Conservation (phyloP, 805 yeast genomes). For the Ogataea pignaliae region DNA sequence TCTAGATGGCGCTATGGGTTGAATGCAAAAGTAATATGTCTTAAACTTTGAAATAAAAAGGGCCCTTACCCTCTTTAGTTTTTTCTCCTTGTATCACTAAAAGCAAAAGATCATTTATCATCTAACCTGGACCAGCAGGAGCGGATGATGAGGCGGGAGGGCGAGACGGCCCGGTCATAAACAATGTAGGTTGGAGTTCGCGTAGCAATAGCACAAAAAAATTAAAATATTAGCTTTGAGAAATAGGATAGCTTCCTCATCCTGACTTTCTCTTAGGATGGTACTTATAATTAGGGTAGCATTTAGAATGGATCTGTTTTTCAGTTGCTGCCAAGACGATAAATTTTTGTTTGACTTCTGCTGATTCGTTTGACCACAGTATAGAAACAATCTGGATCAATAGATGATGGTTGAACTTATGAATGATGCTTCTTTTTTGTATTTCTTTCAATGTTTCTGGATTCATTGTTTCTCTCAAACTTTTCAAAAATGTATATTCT, state of each 20-base stretch:
- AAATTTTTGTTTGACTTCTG: conserved; percentile 34
- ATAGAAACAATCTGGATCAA: conserved; percentile 40
- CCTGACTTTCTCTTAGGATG: conserved; percentile 33
- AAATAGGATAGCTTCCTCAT: not conserved
- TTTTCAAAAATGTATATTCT: conserved; percentile 13
- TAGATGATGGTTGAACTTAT: conserved; percentile 37
- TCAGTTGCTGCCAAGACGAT: conserved; percentile 35
- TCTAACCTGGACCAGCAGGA: not conserved
- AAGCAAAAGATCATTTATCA: too few species aligned
- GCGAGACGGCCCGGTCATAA: not conserved
- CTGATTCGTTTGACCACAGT: conserved; percentile 41
- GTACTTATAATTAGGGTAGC: conserved; percentile 42
- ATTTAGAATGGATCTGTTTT: conserved; percentile 35
- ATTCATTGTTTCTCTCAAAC: conserved; percentile 7
- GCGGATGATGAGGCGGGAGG: not conserved
- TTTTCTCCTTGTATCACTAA: too few species aligned
- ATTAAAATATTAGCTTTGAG: not conserved
- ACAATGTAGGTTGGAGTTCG: not conserved
- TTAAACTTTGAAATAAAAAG: too few species aligned
- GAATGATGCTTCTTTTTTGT: conserved; percentile 11
- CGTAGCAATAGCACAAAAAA: not conserved
- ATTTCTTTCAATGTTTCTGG: conserved; percentile 6
- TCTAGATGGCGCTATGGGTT: too few species aligned
- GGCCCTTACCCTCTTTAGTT: too few species aligned
- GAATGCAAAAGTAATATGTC: too few species aligned